Evolutionary conservation across 768 basidiomycete species (phyloP).

Genomic region (Infundibulicybe gibba): DNA sequence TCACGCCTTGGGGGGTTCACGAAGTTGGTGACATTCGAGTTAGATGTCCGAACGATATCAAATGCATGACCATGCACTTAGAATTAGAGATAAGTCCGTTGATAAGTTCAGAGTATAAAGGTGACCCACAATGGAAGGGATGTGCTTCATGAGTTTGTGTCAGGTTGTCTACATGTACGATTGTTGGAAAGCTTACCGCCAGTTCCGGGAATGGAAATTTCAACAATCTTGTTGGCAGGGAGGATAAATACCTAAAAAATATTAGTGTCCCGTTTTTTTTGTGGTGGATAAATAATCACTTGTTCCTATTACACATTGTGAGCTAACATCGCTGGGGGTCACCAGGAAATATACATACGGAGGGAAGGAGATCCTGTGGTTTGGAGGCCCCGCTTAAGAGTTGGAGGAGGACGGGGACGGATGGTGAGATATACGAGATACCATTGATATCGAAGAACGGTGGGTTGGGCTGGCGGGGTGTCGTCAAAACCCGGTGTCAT

Average conservation of each 20-base stretch:
- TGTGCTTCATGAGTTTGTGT: constrained; percentile 9
- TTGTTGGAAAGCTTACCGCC: constrained; percentile 16
- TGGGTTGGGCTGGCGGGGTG: constrained; percentile 7
- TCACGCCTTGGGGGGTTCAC: constrained; percentile 20
- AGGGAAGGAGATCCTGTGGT: constrained; percentile 14
- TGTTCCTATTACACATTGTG: no score
- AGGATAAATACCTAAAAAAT: constrained; percentile 6
- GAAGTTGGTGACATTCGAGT: background rate
- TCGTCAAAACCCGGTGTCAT: constrained; percentile 16
- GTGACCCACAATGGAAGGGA: constrained; percentile 25
- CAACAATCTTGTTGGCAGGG: constrained; percentile 14
- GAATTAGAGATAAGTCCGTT: background rate
- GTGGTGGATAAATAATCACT: no score
- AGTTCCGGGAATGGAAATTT: constrained; percentile 25
- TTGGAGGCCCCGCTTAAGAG: constrained; percentile 48
- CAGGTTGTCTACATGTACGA: background rate
- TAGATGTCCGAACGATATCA: constrained; percentile 20
- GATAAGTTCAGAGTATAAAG: background rate
- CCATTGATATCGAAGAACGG: constrained; percentile 26
- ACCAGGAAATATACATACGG: no score
- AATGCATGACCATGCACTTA: constrained; percentile 27
- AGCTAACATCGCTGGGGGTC: no score
- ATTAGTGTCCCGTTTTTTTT: no score
- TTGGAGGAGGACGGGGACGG: constrained; percentile 52
- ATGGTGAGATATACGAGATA: constrained; percentile 29